Percentiles rank a stretch among this genome's conserved stretches.
phyloP scores from a whole-genome alignment of 768 basidiomycete genomes.

The Scleroderma citrinum region DNA sequence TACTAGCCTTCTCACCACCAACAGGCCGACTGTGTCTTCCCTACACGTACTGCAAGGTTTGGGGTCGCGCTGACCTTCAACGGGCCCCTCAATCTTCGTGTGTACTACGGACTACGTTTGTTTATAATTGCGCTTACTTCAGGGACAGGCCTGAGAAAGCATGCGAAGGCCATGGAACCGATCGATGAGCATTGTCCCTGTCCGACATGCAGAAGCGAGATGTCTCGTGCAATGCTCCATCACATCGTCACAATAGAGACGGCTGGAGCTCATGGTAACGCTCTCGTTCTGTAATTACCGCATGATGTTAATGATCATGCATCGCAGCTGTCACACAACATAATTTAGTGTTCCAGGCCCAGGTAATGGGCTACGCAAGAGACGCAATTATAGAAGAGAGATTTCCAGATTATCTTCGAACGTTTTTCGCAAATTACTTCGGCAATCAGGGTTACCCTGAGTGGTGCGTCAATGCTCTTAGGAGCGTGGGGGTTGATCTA shows the following conservation, averaged over 20 bases:
- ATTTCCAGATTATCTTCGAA: slow-evolving; percentile 72
- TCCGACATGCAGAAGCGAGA: slow-evolving; percentile 69
- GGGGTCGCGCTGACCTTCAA: slow-evolving; percentile 80
- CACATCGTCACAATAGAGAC: slow-evolving; percentile 77
- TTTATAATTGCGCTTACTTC: slow-evolving; percentile 5
- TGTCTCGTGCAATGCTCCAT: slow-evolving; percentile 69
- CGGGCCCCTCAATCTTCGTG: slow-evolving; percentile 82
- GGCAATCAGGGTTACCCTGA: slow-evolving; percentile 72
- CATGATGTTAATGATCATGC: slow-evolving; percentile 7
- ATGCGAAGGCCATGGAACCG: slow-evolving; percentile 60
- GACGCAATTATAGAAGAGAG: slow-evolving; percentile 72
- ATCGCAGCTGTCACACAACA: slow-evolving; percentile 69
- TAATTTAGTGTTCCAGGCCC: slow-evolving; percentile 82
- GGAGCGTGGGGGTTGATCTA: slow-evolving; percentile 79
- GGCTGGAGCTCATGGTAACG: slow-evolving; percentile 74
- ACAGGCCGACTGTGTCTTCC: slow-evolving; percentile 90
- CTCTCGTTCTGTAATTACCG: slow-evolving; percentile 12
- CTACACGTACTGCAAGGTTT: slow-evolving; percentile 87
- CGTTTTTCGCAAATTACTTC: slow-evolving; percentile 78
- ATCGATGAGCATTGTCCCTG: slow-evolving; percentile 81
- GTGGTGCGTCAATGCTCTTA: slow-evolving; percentile 84
- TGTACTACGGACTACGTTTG: background rate
- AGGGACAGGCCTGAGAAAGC: slow-evolving; percentile 48
- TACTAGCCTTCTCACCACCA: slow-evolving; percentile 1
- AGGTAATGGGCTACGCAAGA: slow-evolving; percentile 79